Evolutionary conservation across 768 basidiomycete genomes (phyloP).

Genomic region (Phanerodontia chrysosporium): DNA sequence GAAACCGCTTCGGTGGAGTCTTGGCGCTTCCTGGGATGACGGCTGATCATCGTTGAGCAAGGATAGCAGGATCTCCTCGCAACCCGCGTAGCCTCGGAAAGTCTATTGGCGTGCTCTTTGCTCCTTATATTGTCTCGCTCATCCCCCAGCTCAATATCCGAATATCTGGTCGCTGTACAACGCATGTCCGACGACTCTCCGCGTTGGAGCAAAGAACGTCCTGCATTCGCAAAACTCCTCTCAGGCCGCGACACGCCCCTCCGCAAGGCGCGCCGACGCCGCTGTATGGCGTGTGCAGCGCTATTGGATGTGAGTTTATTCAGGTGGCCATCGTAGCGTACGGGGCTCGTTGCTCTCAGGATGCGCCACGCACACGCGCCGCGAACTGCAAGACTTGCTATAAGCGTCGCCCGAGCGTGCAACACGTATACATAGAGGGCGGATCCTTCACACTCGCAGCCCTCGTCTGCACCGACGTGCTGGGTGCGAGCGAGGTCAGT

Average conservation of each 20-base stretch:
- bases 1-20: neutral
- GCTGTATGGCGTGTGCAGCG: conserved; percentile 4
- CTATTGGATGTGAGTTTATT: neutral
- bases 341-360: conserved; percentile 11
- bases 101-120: neutral
- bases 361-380: conserved; percentile 11
- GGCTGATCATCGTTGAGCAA: neutral
- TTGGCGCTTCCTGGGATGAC: neutral
- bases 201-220: neutral
- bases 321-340: conserved; percentile 5
- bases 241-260: neutral
- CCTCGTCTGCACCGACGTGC: conserved; percentile 5
- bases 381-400: conserved; percentile 20
- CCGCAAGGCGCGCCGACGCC: neutral
- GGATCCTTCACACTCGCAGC: conserved; percentile 13
- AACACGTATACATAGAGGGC: conserved; percentile 4
- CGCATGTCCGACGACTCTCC: neutral
- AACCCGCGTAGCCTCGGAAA: neutral
- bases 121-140: neutral
- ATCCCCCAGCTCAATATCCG: neutral
- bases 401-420: conserved; percentile 11
- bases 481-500: conserved; percentile 6
- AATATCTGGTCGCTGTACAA: neutral
- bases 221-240: neutral
- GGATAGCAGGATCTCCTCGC: neutral